Percentiles rank a stretch among this genome's conserved stretches.
These are phyloP conservation scores for Amanita rimosa DNA, from an alignment of 768 basidiomycete species.

Conservation along the genomic window DNA sequence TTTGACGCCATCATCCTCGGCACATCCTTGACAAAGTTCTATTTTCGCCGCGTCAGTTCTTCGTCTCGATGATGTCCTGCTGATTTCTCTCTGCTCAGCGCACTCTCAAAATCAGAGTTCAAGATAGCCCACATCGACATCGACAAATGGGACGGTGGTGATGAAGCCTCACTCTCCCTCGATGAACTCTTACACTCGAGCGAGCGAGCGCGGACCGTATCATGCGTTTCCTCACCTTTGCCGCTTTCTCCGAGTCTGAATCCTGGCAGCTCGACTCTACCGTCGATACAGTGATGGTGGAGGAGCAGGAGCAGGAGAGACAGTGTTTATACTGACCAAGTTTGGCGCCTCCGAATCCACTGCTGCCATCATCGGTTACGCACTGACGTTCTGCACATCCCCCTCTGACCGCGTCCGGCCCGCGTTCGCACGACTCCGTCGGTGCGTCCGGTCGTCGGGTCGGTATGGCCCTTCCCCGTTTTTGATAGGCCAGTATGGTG, in stretches of 20 bases:
- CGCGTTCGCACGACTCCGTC: slow-evolving; percentile 58
- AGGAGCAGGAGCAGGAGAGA: no score
- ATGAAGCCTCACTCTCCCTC: slow-evolving; percentile 71
- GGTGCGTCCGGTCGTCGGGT: slow-evolving; percentile 69
- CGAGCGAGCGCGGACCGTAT: slow-evolving; percentile 37
- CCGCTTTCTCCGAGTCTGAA: slow-evolving; percentile 56
- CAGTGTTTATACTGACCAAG: slow-evolving; percentile 25
- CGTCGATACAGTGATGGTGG: slow-evolving; percentile 29
- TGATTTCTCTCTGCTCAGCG: slow-evolving; percentile 30
- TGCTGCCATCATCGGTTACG: slow-evolving; percentile 56
- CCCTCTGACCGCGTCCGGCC: slow-evolving; percentile 37
- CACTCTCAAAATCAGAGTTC: slow-evolving; percentile 81
- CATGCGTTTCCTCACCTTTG: slow-evolving; percentile 87
- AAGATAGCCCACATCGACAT: slow-evolving; percentile 82
- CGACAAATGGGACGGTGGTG: slow-evolving; percentile 76
- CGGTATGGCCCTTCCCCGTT: slow-evolving; percentile 78
- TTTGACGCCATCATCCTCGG: slow-evolving; percentile 67
- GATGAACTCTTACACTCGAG: slow-evolving; percentile 74
- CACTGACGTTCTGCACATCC: slow-evolving; percentile 64
- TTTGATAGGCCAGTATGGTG: slow-evolving; percentile 92
- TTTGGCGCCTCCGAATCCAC: slow-evolving; percentile 56
- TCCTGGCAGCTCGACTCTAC: slow-evolving; percentile 47
- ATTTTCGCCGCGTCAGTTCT: slow-evolving; percentile 75
- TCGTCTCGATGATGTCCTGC: no score
- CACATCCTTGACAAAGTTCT: slow-evolving; percentile 76